Evolutionary conservation across 805 yeast genomes (phyloP).

Genomic region (Millerozyma acaciae): DNA sequence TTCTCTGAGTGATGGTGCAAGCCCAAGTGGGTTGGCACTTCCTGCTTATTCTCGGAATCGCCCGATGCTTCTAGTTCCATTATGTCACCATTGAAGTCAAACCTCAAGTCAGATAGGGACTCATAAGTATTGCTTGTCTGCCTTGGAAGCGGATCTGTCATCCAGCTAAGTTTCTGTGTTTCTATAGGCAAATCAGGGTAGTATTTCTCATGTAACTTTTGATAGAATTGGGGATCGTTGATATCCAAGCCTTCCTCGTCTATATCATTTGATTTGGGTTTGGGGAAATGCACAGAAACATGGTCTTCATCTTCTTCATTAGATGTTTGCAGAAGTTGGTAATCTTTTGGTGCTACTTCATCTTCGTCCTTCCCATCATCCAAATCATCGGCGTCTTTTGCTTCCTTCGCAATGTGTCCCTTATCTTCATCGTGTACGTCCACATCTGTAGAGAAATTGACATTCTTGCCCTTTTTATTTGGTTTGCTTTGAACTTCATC

Average conservation of each 20-base stretch:
- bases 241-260: constrained; percentile 50
- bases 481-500: constrained; percentile 3
- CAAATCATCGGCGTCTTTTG: constrained; percentile 47
- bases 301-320: constrained; percentile 39
- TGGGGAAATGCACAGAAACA: constrained; percentile 56
- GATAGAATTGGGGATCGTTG: constrained; percentile 74
- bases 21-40: constrained; percentile 57
- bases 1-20: constrained; percentile 89
- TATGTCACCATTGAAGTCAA: constrained; percentile 82
- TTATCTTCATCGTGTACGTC: constrained; percentile 27
- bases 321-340: constrained; percentile 35
- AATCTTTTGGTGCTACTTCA: constrained; percentile 38
- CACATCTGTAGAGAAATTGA: constrained; percentile 28
- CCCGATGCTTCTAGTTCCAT: constrained; percentile 45
- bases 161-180: constrained; percentile 83
- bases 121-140: constrained; percentile 42
- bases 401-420: constrained; percentile 22
- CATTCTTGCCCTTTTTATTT: constrained; percentile 21
- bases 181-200: constrained; percentile 89
- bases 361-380: constrained; percentile 46
- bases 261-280: constrained; percentile 37
- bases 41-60: constrained; percentile 11
- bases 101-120: constrained; percentile 68
- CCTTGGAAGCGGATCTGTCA: constrained; percentile 60
- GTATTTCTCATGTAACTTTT: constrained; percentile 75